Percentiles rank a stretch among this genome's conserved stretches.
These are phyloP conservation scores for Penstemon davidsonii DNA, from an alignment of 257 asterid species.

Conservation along the genomic window DNA sequence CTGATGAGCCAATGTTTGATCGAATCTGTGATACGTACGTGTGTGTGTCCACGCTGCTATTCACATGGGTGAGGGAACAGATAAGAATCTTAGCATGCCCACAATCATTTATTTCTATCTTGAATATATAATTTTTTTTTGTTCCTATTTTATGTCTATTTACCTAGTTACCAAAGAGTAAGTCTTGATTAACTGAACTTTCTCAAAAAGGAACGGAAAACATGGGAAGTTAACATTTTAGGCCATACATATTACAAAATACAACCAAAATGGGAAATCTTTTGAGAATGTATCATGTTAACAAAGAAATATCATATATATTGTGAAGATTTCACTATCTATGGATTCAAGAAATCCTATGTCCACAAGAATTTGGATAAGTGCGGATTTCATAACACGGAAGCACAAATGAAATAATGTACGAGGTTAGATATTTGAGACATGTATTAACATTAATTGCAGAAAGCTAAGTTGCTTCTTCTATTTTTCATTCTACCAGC, in stretches of 20 bases:
- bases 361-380: no score
- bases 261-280: neutral
- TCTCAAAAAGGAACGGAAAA: neutral
- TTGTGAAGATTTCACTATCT: no score
- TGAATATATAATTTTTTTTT: neutral
- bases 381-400: no score
- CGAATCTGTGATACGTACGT: conserved; percentile 29
- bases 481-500: no score
- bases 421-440: no score
- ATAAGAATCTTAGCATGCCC: conserved; percentile 6
- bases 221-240: neutral
- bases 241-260: neutral
- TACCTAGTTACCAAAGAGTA: neutral
- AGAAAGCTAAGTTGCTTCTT: no score
- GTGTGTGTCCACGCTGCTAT: conserved; percentile 30
- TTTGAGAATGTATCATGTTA: no score
- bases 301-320: no score
- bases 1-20: neutral
- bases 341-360: no score
- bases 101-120: neutral
- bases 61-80: conserved; percentile 30
- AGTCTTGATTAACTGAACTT: neutral
- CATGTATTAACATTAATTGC: no score
- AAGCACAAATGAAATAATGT: no score
- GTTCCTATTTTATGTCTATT: neutral